phyloP scores from a whole-genome alignment of 2,329 filamentous ascomycete species.

The Fusarium oligoseptatum region DNA sequence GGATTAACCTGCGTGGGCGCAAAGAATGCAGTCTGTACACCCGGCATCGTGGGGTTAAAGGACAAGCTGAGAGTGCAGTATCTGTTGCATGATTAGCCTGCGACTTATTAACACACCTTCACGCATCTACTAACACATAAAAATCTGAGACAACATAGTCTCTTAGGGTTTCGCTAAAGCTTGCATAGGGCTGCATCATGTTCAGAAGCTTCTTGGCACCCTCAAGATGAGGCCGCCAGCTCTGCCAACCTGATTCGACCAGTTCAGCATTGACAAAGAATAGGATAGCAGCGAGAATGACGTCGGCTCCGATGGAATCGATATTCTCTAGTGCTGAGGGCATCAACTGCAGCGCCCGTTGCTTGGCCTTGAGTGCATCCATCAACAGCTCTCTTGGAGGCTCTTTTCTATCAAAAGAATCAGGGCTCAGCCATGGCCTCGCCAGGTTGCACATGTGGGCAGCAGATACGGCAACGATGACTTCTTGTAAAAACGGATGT shows the following conservation, averaged over 20 bases:
- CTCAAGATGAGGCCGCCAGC: conserved; percentile 61
- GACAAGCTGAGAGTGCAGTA: conserved; percentile 61
- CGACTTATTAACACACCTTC: background rate
- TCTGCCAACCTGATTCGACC: conserved; percentile 61
- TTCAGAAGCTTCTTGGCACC: conserved; percentile 59
- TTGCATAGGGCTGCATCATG: conserved; percentile 51
- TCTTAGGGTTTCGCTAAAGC: conserved; percentile 52
- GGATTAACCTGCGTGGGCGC: conserved; percentile 51
- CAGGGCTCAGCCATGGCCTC: conserved; percentile 29
- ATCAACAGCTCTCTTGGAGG: conserved; percentile 48
- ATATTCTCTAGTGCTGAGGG: conserved; percentile 54
- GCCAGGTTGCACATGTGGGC: conserved; percentile 59
- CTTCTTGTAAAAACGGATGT: conserved; percentile 58
- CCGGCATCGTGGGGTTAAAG: conserved; percentile 53
- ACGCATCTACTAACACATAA: conserved; percentile 53
- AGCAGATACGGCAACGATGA: conserved; percentile 62
- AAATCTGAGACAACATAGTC: conserved; percentile 63
- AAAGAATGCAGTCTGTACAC: conserved; percentile 48
- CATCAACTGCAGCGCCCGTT: conserved; percentile 58
- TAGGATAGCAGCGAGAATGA: conserved; percentile 60
- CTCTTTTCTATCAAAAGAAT: conserved; percentile 50
- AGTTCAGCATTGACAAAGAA: conserved; percentile 65
- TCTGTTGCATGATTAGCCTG: conserved; percentile 37
- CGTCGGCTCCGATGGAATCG: conserved; percentile 53
- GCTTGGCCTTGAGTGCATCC: conserved; percentile 60